Evolutionary conservation across 108 stramenopile genomes (phyloP), one percentile per base, ranked within the genome.

Genomic region (Fistulifera pelliculosa): DNA sequence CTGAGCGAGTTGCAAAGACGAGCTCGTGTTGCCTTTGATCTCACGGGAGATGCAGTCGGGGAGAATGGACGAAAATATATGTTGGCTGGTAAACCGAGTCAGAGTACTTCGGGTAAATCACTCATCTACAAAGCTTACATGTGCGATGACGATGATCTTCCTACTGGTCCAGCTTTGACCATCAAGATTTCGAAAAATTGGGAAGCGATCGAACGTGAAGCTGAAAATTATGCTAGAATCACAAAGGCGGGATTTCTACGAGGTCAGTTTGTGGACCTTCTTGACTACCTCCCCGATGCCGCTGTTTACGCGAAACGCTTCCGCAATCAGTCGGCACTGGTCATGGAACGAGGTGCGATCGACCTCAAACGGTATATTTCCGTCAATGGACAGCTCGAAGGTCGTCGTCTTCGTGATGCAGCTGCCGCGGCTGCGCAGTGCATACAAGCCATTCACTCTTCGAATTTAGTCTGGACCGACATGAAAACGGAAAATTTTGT

Each of bases 401-500:
- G 87, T 17, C 67, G 71, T 52, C 69, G 74, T 50, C 31, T 93
- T 38, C 65, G 79, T 0, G 84, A 89, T 52, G 80, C 80, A 38
- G 81, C 80, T 7, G 28, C 70, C 12, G 79, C 87, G 27, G 87
- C 77, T 15, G 64, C 80, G 11, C 76, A 69, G 50, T 88, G 85
- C 48, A 62, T 88, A 24, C 79, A 89, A 56, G 85, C 80, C 0
- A 47, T 89, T 45, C 85, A 89, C 63, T 61, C 62, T 21, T 73
- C 78, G 1, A 64, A 69, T 27, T 52, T 93, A 49, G 92, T 93
- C 11, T 93, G 92, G 92, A 93, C 87, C 24, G 92, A 93, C 60
- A 55, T 89, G 49, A 93, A 93, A 57, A 79, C 82, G 22, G 92
- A 93, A 53, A 93, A 93, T 55, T 87, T 93, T 65, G 84, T 93